A percentile compares a stretch with the other conserved stretches of the same genome.
Conservation (phyloP, 1,284 basidiomycete species). For the Apiotrichum siamense region DNA sequence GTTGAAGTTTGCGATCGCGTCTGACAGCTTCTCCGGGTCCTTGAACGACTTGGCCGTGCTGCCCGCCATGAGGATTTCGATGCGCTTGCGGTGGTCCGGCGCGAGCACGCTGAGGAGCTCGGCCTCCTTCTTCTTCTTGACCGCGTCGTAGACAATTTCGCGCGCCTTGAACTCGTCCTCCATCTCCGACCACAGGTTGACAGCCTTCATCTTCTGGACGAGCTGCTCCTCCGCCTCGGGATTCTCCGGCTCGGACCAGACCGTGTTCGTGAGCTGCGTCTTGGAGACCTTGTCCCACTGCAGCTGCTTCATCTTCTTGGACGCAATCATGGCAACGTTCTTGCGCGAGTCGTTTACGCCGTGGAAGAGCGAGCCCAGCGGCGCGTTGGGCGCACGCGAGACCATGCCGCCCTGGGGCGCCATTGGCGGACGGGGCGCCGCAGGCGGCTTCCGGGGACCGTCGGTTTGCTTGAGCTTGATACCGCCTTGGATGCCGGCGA, state of each 20-base stretch:
- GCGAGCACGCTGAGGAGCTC: slow-evolving; percentile 87
- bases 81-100: slow-evolving; percentile 79
- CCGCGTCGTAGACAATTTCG: slow-evolving; percentile 62
- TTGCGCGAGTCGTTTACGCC: slow-evolving; percentile 57
- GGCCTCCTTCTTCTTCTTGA: slow-evolving; percentile 64
- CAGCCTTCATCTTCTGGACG: slow-evolving; percentile 67
- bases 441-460: slow-evolving; percentile 1
- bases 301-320: slow-evolving; percentile 91
- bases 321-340: slow-evolving; percentile 75
- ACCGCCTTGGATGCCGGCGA: slow-evolving; percentile 43
- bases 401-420: slow-evolving; percentile 17
- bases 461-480: slow-evolving; percentile 31
- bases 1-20: slow-evolving; percentile 77
- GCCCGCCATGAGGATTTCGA: slow-evolving; percentile 84
- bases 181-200: slow-evolving; percentile 92
- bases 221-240: slow-evolving; percentile 64
- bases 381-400: slow-evolving; percentile 33
- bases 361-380: slow-evolving; percentile 34
- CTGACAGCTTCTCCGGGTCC: slow-evolving; percentile 76
- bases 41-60: slow-evolving; percentile 57
- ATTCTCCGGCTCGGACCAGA: slow-evolving; percentile 70
- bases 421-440: slow-evolving; percentile 9
- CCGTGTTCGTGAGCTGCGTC: slow-evolving; percentile 69
- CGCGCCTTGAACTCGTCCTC: slow-evolving; percentile 98
- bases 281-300: slow-evolving; percentile 97